Percentiles rank a stretch among this genome's conserved stretches.
These are phyloP conservation scores for Lunasporangiospora selenospora DNA, from an alignment of 192 early-diverging fungal genomes.

Conservation along the genomic window DNA sequence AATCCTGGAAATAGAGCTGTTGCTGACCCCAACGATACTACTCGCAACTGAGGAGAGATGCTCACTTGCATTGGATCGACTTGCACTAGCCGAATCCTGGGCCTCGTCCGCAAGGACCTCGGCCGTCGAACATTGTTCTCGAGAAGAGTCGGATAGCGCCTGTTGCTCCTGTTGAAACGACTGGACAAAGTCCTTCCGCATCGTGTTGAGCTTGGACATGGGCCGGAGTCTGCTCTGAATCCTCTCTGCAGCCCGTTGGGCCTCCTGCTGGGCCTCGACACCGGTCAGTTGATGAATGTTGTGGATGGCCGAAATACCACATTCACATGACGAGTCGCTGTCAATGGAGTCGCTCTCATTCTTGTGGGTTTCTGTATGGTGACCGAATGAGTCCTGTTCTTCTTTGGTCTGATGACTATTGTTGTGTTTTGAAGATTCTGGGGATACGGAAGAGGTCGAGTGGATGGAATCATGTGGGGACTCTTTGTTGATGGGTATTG, in stretches of 20 bases:
- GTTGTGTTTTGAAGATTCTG: too few relatives aligned
- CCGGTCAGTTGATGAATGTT: slow-evolving; percentile 4
- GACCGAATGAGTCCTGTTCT: too few relatives aligned
- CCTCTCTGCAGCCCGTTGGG: slow-evolving; percentile 20
- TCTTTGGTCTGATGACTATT: too few relatives aligned
- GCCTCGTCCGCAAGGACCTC: not conserved
- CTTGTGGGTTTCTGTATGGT: not conserved
- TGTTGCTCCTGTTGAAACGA: not conserved
- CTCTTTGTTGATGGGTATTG: too few relatives aligned
- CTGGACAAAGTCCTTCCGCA: not conserved
- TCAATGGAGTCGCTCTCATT: not conserved
- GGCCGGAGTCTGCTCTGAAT: slow-evolving; percentile 17
- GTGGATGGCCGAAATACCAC: too few relatives aligned
- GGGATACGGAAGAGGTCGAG: too few relatives aligned
- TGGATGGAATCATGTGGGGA: too few relatives aligned
- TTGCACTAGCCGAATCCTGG: not conserved
- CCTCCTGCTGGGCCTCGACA: slow-evolving; percentile 14
- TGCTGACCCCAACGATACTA: not conserved
- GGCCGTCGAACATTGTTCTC: too few relatives aligned
- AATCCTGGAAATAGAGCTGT: not conserved
- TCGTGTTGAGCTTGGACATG: slow-evolving; percentile 14
- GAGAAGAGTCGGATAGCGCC: too few relatives aligned
- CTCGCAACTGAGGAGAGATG: too few relatives aligned
- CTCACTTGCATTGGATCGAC: not conserved
- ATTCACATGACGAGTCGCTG: too few relatives aligned